Conservation (phyloP, 768 basidiomycete genomes). For the Lactarius quietus region DNA sequence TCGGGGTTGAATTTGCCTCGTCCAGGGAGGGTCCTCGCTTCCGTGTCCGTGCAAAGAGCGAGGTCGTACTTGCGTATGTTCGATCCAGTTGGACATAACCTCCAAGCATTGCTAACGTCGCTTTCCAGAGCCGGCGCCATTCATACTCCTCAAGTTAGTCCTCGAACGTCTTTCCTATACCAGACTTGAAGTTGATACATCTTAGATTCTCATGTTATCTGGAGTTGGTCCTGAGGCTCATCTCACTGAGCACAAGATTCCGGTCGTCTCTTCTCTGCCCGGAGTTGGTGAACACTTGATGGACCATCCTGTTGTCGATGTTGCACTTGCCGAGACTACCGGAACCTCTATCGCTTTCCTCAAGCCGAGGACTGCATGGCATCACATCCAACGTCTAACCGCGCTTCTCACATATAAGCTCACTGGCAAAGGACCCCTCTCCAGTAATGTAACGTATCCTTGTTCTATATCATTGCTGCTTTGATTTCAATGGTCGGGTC, state of each 20-base stretch:
- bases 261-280: conserved; percentile 58
- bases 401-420: conserved; percentile 43
- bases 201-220: conserved; percentile 62
- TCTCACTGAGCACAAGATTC: conserved; percentile 50
- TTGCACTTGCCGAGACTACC: conserved; percentile 51
- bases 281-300: conserved; percentile 71
- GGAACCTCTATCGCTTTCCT: conserved; percentile 43
- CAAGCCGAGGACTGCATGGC: conserved; percentile 11
- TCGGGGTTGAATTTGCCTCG: conserved; percentile 57
- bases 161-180: neutral
- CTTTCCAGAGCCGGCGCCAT: conserved; percentile 52
- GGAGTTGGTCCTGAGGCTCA: conserved; percentile 69
- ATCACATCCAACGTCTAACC: conserved; percentile 1
- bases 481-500: neutral
- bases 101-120: neutral
- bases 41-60: conserved; percentile 48
- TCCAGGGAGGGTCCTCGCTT: conserved; percentile 39
- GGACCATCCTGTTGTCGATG: conserved; percentile 60
- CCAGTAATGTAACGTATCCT: conserved; percentile 46
- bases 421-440: conserved; percentile 46
- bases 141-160: conserved; percentile 53
- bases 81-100: neutral
- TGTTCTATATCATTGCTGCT: neutral
- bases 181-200: conserved; percentile 15
- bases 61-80: conserved; percentile 60